Conservation (phyloP, 2,329 filamentous ascomycete genomes). For the Neonectria punicea region DNA sequence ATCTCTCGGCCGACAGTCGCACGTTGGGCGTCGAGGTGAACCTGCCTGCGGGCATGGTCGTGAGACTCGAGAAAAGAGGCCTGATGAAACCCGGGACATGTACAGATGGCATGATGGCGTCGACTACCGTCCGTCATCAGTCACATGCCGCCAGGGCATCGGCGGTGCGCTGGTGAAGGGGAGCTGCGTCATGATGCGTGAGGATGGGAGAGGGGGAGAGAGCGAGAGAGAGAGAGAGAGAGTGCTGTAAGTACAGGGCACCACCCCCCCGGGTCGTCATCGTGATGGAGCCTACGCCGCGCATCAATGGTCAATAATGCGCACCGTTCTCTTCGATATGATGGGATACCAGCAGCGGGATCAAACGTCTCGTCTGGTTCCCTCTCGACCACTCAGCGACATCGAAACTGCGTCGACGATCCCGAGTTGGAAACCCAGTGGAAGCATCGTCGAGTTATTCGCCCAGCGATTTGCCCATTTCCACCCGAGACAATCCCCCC, state of each 20-base stretch:
- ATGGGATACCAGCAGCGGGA: conserved; percentile 8
- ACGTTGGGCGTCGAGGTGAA: conserved; percentile 14
- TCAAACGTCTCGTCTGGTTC: not conserved
- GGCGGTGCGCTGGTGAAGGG: conserved; percentile 1
- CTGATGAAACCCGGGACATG: too few relatives aligned
- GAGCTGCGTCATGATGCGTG: conserved; percentile 19
- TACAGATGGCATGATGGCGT: not conserved
- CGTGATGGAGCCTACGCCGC: not conserved
- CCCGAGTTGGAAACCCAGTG: conserved; percentile 9
- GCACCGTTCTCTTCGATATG: not conserved
- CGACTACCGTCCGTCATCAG: conserved; percentile 5
- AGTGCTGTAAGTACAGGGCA: too few relatives aligned
- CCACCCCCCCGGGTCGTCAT: not conserved
- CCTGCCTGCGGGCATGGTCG: not conserved
- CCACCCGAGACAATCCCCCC: not conserved
- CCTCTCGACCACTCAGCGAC: conserved; percentile 13
- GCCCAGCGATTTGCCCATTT: conserved; percentile 14
- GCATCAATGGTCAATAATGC: conserved; percentile 10
- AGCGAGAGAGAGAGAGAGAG: too few relatives aligned
- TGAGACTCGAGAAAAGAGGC: not conserved
- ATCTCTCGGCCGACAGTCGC: conserved; percentile 1
- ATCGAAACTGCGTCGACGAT: not conserved
- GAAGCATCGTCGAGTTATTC: conserved; percentile 10
- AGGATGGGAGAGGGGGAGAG: not conserved
- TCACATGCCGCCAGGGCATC: conserved; percentile 18